Percentiles rank a stretch among this genome's conserved stretches.
These are phyloP conservation scores for Lotus japonicus DNA, from an alignment of 306 rosid species.

Conservation along the genomic window DNA sequence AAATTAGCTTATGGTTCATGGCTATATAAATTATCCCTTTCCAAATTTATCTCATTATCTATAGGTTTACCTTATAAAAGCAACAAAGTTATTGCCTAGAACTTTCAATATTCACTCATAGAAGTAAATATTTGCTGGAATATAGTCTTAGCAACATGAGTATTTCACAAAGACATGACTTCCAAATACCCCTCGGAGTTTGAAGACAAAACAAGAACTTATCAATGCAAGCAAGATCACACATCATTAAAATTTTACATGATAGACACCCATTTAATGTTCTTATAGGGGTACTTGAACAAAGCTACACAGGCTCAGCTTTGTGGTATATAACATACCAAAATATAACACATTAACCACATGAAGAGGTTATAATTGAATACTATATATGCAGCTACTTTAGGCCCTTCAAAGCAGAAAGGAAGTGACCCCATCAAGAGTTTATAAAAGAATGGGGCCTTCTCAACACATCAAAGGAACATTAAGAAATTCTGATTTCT, in stretches of 20 bases:
- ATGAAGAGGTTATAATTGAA: not conserved
- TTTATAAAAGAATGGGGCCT: not conserved
- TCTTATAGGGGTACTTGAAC: no score
- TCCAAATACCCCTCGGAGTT: not conserved
- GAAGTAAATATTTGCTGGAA: no score
- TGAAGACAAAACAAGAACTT: not conserved
- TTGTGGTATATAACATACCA: no score
- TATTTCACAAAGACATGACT: not conserved
- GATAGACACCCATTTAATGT: not conserved
- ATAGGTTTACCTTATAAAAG: no score
- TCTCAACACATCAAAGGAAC: not conserved
- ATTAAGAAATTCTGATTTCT: not conserved
- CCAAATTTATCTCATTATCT: no score
- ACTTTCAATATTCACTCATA: no score
- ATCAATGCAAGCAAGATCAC: not conserved
- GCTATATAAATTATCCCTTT: no score
- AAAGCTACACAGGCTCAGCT: not conserved
- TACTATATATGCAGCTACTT: not conserved
- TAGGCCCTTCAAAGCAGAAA: not conserved
- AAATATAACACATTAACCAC: no score
- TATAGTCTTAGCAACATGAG: slow-evolving; percentile 11
- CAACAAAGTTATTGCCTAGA: no score
- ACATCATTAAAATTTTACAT: not conserved
- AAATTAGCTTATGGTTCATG: no score
- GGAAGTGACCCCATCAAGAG: not conserved